Percentiles rank a stretch among this genome's conserved stretches.
Conservation (phyloP, 139 green algal genomes). For the Coelastrella sp. region DNA sequence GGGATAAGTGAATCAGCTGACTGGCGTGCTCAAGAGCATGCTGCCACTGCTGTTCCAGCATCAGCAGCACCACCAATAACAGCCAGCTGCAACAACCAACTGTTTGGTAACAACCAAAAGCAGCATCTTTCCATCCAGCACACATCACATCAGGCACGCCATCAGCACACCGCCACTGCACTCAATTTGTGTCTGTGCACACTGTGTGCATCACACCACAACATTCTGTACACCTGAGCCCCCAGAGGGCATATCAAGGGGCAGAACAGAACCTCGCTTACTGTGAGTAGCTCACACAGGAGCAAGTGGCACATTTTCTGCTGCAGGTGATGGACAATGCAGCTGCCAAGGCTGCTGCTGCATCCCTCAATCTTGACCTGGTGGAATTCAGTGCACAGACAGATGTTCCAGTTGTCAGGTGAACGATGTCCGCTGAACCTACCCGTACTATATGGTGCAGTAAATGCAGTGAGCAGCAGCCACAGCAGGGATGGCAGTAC, state of each 20-base stretch:
- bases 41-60: too few relatives aligned
- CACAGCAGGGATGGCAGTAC: too few relatives aligned
- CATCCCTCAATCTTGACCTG: background rate
- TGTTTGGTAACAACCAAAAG: too few relatives aligned
- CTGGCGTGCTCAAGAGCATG: background rate
- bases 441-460: too few relatives aligned
- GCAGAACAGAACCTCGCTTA: too few relatives aligned
- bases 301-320: background rate
- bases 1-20: background rate
- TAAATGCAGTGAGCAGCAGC: too few relatives aligned
- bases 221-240: too few relatives aligned
- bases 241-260: too few relatives aligned
- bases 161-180: too few relatives aligned
- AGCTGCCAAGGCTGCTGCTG: constrained; percentile 7
- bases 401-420: background rate
- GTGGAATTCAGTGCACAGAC: constrained; percentile 19
- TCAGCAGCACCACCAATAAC: background rate
- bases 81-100: too few relatives aligned
- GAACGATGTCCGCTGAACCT: background rate
- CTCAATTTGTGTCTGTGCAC: too few relatives aligned
- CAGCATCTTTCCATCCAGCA: too few relatives aligned
- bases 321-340: constrained; percentile 8
- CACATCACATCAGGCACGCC: background rate
- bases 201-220: background rate
- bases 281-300: background rate